Conservation (phyloP, 2,329 filamentous ascomycete species). For the Trichothecium roseum region DNA sequence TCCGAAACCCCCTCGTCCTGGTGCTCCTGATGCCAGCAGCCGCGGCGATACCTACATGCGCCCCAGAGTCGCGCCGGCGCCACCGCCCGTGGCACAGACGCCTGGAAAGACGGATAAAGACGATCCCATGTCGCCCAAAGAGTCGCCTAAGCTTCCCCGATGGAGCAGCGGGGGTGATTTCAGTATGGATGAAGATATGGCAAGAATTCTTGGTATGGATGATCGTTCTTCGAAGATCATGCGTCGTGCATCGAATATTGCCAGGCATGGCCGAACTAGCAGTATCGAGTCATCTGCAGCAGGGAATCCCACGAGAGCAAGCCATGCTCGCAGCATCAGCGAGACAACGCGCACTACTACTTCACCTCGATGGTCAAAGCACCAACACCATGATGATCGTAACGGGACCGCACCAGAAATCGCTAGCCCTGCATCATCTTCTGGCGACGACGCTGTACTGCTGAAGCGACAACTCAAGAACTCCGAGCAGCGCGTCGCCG, state of each 20-base stretch:
- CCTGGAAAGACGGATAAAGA: slow-evolving; percentile 49
- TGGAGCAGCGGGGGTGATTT: slow-evolving; percentile 79
- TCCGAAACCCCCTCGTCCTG: slow-evolving; percentile 7
- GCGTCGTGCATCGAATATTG: slow-evolving; percentile 82
- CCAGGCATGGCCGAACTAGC: slow-evolving; percentile 83
- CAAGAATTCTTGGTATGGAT: slow-evolving; percentile 71
- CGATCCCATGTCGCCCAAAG: slow-evolving; percentile 30
- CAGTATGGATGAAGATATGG: slow-evolving; percentile 92
- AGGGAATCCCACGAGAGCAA: slow-evolving; percentile 39
- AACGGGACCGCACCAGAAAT: slow-evolving; percentile 46
- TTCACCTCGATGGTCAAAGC: slow-evolving; percentile 59
- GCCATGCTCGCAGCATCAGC: slow-evolving; percentile 58
- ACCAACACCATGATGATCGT: slow-evolving; percentile 56
- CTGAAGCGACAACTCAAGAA: slow-evolving; percentile 68
- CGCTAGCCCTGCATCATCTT: slow-evolving; percentile 60
- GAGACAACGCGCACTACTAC: slow-evolving; percentile 32
- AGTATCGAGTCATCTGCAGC: slow-evolving; percentile 52
- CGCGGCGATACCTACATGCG: slow-evolving; percentile 42
- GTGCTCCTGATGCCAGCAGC: slow-evolving; percentile 17
- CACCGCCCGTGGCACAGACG: slow-evolving; percentile 22
- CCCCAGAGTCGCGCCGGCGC: slow-evolving; percentile 44
- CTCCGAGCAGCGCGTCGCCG: slow-evolving; percentile 74
- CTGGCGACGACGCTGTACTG: slow-evolving; percentile 54
- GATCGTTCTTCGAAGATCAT: slow-evolving; percentile 74
- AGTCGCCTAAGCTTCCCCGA: slow-evolving; percentile 58